These are phyloP conservation scores for Choiromyces venosus DNA, from an alignment of 495 filamentous ascomycete species.

Conservation along the genomic window DNA sequence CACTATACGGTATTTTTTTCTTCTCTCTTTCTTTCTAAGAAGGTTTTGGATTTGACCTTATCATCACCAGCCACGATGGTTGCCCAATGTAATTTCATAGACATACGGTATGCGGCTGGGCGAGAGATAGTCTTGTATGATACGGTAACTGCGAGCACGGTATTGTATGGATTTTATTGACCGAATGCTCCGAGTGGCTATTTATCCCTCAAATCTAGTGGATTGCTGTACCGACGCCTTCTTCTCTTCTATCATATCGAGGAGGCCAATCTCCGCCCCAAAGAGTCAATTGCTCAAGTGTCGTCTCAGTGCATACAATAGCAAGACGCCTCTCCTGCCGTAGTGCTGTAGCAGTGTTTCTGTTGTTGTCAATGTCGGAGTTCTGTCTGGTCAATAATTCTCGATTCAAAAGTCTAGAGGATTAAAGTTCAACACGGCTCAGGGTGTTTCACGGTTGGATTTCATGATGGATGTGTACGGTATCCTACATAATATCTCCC, in stretches of 20 bases:
- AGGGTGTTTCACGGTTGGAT: not conserved
- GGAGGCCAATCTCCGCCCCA: not conserved
- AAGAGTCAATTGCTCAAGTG: not conserved
- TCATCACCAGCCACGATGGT: not conserved
- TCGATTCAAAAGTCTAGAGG: not conserved
- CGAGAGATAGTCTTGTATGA: not conserved
- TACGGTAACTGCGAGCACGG: not conserved
- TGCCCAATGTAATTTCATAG: not conserved
- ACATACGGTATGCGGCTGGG: not conserved
- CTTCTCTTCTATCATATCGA: not conserved
- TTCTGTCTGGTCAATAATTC: not conserved
- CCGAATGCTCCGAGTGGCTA: not conserved
- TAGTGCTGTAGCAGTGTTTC: not conserved
- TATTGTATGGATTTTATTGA: not conserved
- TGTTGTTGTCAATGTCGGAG: not conserved
- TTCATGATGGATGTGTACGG: not conserved
- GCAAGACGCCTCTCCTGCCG: not conserved
- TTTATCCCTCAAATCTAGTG: not conserved
- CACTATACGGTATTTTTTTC: too few species aligned
- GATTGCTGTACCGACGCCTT: not conserved
- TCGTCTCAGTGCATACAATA: not conserved
- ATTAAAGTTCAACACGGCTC: not conserved
- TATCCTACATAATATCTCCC: not conserved
- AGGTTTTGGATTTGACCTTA: not conserved
- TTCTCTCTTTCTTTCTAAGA: not conserved